These are phyloP conservation scores for Fistulinella cinereoalba DNA, from an alignment of 1,284 basidiomycete species.

Conservation along the genomic window DNA sequence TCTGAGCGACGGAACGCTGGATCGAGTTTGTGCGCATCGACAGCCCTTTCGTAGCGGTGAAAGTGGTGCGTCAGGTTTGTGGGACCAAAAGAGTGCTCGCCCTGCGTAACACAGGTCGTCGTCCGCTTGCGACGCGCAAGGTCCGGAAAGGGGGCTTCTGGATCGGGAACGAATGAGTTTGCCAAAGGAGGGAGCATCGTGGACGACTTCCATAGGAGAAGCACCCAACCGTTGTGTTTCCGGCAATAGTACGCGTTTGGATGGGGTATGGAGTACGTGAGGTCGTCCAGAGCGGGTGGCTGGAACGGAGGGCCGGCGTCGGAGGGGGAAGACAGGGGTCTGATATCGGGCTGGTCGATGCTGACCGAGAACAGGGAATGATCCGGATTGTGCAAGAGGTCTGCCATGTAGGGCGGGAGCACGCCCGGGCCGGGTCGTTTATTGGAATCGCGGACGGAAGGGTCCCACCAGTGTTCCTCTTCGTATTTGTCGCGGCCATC, in stretches of 20 bases:
- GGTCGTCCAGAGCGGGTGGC: conserved; percentile 45
- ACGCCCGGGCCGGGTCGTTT: conserved; percentile 65
- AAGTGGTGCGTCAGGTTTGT: conserved; percentile 76
- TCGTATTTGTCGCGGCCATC: conserved; percentile 55
- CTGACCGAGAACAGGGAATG: conserved; percentile 66
- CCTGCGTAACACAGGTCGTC: conserved; percentile 50
- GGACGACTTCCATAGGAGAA: conserved; percentile 65
- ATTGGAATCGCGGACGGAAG: conserved; percentile 39
- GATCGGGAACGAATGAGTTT: conserved; percentile 45
- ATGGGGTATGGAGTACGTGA: conserved; percentile 67
- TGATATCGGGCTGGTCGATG: conserved; percentile 39
- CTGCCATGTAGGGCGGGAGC: conserved; percentile 61
- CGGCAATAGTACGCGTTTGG: conserved; percentile 78
- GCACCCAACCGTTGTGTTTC: conserved; percentile 75
- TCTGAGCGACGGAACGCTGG: conserved; percentile 58
- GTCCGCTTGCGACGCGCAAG: conserved; percentile 48
- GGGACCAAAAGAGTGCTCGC: conserved; percentile 43
- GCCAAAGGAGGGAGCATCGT: conserved; percentile 58
- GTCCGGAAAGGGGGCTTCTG: conserved; percentile 51
- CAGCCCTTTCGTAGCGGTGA: conserved; percentile 64
- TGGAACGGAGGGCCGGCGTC: conserved; percentile 26
- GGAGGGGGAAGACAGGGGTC: conserved; percentile 11
- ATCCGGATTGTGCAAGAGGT: conserved; percentile 63
- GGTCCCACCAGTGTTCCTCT: conserved; percentile 68
- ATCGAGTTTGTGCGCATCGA: conserved; percentile 61